phyloP scores from a whole-genome alignment of 345 rosid genomes.

The Linum tenue region DNA sequence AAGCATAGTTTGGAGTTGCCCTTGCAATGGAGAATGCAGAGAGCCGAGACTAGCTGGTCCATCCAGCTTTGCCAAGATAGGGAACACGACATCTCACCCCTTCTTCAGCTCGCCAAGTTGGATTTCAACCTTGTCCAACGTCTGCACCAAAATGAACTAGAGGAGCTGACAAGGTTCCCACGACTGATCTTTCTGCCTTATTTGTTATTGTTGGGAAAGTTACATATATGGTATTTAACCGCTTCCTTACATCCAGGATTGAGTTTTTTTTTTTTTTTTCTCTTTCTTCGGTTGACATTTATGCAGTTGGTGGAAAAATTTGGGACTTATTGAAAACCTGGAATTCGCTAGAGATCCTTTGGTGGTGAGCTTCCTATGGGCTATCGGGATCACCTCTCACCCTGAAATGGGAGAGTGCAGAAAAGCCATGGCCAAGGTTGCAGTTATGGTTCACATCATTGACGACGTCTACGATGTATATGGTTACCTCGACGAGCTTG shows the following conservation, averaged over 20 bases:
- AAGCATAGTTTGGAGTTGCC: conserved; percentile 29
- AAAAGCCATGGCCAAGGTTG: conserved; percentile 17
- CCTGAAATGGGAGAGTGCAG: conserved; percentile 23
- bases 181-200: too few species aligned
- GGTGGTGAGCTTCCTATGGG: conserved; percentile 30
- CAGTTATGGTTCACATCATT: conserved; percentile 15
- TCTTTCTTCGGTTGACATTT: neutral
- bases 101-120: conserved; percentile 36
- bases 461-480: conserved; percentile 38
- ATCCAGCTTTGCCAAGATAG: conserved; percentile 21
- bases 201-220: too few species aligned
- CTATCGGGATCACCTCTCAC: conserved; percentile 16
- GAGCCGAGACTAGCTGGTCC: conserved; percentile 46
- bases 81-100: conserved; percentile 12
- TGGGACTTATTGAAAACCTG: conserved; percentile 20
- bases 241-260: too few species aligned
- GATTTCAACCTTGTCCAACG: conserved; percentile 39
- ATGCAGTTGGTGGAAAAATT: conserved; percentile 34
- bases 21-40: conserved; percentile 33
- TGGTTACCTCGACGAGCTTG: conserved; percentile 31
- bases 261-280: neutral
- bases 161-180: conserved; percentile 20
- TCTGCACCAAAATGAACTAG: conserved; percentile 34
- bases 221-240: neutral
- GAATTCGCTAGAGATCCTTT: conserved; percentile 34